phyloP scores from a whole-genome alignment of 2,329 filamentous ascomycete species.

The Anthostomella pinea region DNA sequence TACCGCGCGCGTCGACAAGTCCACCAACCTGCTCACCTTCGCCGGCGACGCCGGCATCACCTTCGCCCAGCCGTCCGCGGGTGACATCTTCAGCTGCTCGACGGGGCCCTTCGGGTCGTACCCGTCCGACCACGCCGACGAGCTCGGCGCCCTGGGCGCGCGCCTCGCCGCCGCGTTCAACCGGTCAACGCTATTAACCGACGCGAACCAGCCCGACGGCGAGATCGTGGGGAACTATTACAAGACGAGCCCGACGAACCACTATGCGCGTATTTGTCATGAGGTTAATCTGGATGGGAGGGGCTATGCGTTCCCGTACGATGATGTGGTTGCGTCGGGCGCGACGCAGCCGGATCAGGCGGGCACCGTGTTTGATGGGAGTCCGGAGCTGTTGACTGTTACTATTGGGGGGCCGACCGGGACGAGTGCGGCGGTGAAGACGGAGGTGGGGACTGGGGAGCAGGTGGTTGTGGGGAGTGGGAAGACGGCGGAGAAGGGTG shows the following conservation, averaged over 20 bases:
- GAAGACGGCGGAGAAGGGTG: constrained; percentile 16
- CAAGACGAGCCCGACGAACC: constrained; percentile 54
- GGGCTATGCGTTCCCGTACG: constrained; percentile 71
- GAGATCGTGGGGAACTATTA: constrained; percentile 53
- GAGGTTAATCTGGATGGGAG: constrained; percentile 54
- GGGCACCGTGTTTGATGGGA: constrained; percentile 57
- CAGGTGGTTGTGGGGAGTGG: constrained; percentile 2
- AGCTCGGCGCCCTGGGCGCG: constrained; percentile 64
- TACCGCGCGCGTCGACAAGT: constrained; percentile 39
- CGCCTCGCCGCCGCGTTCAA: constrained; percentile 76
- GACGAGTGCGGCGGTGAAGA: constrained; percentile 1
- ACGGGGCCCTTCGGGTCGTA: constrained; percentile 54
- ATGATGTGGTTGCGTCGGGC: constrained; percentile 59
- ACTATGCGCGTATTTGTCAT: constrained; percentile 66
- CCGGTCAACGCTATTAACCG: constrained; percentile 62
- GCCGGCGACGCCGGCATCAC: constrained; percentile 32
- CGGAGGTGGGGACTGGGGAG: neutral
- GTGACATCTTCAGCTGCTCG: constrained; percentile 32
- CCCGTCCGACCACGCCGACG: constrained; percentile 37
- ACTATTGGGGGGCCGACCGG: constrained; percentile 46
- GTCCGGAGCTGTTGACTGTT: constrained; percentile 54
- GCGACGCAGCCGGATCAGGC: constrained; percentile 53
- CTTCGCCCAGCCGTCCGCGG: constrained; percentile 46
- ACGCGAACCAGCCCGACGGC: constrained; percentile 50
- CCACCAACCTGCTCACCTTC: constrained; percentile 38